phyloP scores from a whole-genome alignment of 106 monocot species.

The Dioscorea dumetorum region DNA sequence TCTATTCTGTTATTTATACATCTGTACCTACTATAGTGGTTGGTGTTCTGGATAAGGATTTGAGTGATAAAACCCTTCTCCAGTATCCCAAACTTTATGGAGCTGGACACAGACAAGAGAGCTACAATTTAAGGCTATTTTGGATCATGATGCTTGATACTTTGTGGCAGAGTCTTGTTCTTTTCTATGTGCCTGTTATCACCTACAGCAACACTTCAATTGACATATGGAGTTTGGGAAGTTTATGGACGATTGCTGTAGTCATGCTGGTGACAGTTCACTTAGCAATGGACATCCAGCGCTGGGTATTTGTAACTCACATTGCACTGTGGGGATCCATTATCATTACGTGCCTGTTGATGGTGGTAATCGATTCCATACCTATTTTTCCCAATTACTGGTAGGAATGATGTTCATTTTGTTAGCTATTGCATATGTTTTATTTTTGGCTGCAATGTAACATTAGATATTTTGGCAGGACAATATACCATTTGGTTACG shows the following conservation, averaged over 20 bases:
- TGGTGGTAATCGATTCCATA: slow-evolving; percentile 87
- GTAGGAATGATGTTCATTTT: slow-evolving; percentile 29
- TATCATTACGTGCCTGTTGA: slow-evolving; percentile 58
- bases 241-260: slow-evolving; percentile 91
- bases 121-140: slow-evolving; percentile 82
- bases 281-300: slow-evolving; percentile 84
- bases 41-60: slow-evolving; percentile 84
- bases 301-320: slow-evolving; percentile 85
- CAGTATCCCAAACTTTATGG: slow-evolving; percentile 80
- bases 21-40: slow-evolving; percentile 90
- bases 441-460: slow-evolving; percentile 3
- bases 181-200: slow-evolving; percentile 81
- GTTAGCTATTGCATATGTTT: background rate
- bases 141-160: slow-evolving; percentile 97
- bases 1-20: slow-evolving; percentile 95
- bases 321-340: slow-evolving; percentile 88
- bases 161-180: slow-evolving; percentile 96
- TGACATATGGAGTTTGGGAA: slow-evolving; percentile 96
- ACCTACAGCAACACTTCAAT: slow-evolving; percentile 65
- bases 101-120: slow-evolving; percentile 84
- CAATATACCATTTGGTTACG: slow-evolving; percentile 62
- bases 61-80: slow-evolving; percentile 83
- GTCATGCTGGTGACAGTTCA: slow-evolving; percentile 94
- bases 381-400: slow-evolving; percentile 88
- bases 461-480: slow-evolving; percentile 49